Base-by-base conservation (phyloP, 2,329 filamentous ascomycete species). In the Exserohilum rostratum region DNA sequence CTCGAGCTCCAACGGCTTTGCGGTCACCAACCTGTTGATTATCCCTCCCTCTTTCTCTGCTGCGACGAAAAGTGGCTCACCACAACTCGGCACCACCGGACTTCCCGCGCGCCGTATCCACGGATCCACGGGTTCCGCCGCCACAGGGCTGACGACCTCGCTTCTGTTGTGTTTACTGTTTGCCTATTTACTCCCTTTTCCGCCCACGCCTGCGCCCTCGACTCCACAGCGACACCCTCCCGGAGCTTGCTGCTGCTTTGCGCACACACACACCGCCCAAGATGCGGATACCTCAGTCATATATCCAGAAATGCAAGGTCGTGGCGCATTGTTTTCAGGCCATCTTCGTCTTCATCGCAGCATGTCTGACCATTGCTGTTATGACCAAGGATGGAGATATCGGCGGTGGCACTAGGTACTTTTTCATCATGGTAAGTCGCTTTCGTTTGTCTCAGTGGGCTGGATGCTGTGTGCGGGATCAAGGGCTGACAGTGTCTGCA, bases 341-440 rank as follows among this genome's bases (percentile, higher is more conserved):
- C 10, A 70, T 85, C 37, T 72, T 85, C 55, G 82, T 86, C 59
- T 86, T 87, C 71, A 70, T 87, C 25, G 82, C 79, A 38, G 83
- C 80, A 77, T 83, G 80, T 49, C 73, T 87, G 45, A 83, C 83
- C 10, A 80, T 87, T 52, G 82, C 83, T 3, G 78, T 87, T 12
- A 79, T 86, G 67, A 84, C 82, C 5, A 83, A 83, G 62, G 74
- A 75, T 29, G 83, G 80, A 38, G 72, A 74, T 3, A 81, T 79
- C 49, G 84, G 84, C 64, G 82, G 83, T 7, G 77, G 82, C 42
- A 79, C 82, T 17, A 80, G 77, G 43, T 87, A 78, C 70, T 85
- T 80, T 67, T 85, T 86, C 69, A 81, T 79, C 44, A 66, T 87
- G 77, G 83, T 86, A 76, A 65, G 81, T 61, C 3, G 9, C 18